Base-by-base conservation (phyloP, 1,284 basidiomycete species). In the Microbotryum violaceum region DNA sequence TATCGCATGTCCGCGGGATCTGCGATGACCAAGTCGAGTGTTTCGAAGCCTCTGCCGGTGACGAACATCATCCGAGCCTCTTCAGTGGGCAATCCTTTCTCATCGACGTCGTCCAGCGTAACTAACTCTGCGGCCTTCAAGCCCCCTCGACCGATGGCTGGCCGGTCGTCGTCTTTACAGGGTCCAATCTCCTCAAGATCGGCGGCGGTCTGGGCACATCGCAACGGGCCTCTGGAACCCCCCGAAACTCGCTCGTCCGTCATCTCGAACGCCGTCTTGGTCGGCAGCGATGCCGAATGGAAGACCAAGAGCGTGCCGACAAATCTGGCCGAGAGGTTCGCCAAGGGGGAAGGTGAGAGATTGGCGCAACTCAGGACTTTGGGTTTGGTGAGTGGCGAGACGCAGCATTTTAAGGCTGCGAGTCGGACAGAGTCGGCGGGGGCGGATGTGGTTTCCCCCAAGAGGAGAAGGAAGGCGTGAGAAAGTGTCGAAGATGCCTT, bases 181-280 rank as follows among this genome's bases (percentile, higher is more conserved):
- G 20, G 33, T 20, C 42, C 53, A 9, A 21, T 53, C 16, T 33
- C 14, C 21, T 59, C 58, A 7, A 59, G 58, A 1, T 25, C 46
- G 2, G 59, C 55, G 16, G 45, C 48, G 37, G 20, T 37, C 44
- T 53, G 29, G 31, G 29, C 54, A 16, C 27, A 44, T n/a, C 37
- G 49, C 29, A 21, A 33, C 16, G 49, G 50, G 14, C 42, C 42
- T 7, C 27, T 44, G 20, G n/a, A 46, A 27, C 21, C 52, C 16
- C 57, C 57, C 49, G 66, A 68, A 31, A 68, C 66, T 4, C 58
- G 66, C 8, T 52, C 52, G 2, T 58, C 55, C 3, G n/a, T 49
- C 10, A 59, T 68, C 51, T 12, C 29, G 21, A 59, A 68, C 31
- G 66, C 60, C 2, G 59, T 65, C 6, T 50, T 68, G 27, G 54